Evolutionary conservation across 768 basidiomycete genomes (phyloP).

Genomic region (Lepiota subincarnata): DNA sequence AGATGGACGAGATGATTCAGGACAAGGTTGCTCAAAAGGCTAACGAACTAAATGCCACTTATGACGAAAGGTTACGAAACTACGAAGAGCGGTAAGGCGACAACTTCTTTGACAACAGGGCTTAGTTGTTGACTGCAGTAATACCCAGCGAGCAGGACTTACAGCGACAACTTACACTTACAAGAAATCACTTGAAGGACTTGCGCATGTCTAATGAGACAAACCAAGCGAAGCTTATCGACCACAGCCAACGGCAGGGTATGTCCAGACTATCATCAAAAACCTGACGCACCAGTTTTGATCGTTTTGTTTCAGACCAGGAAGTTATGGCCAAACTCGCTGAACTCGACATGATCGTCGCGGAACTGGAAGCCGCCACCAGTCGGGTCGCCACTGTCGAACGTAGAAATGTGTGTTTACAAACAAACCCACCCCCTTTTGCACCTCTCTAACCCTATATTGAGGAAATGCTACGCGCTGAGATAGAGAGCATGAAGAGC

Average conservation of each 20-base stretch:
- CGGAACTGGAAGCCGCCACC: slow-evolving; percentile 93
- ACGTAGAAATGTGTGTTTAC: slow-evolving; percentile 74
- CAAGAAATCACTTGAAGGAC: slow-evolving; percentile 86
- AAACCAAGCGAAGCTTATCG: slow-evolving; percentile 87
- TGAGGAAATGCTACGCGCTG: slow-evolving; percentile 91
- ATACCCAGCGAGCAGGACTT: slow-evolving; percentile 80
- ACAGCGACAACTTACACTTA: slow-evolving; percentile 84
- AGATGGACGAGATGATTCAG: slow-evolving; percentile 94
- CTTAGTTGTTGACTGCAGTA: neutral
- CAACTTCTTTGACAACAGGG: neutral
- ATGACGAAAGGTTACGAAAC: slow-evolving; percentile 93
- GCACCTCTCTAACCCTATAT: slow-evolving; percentile 2
- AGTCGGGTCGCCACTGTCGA: slow-evolving; percentile 90
- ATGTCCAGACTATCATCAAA: neutral
- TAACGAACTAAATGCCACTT: slow-evolving; percentile 94
- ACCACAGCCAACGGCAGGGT: slow-evolving; percentile 92
- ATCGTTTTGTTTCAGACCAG: slow-evolving; percentile 54
- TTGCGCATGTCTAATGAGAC: slow-evolving; percentile 88
- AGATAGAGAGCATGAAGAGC: slow-evolving; percentile 86
- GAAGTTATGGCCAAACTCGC: slow-evolving; percentile 87
- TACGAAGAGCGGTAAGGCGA: slow-evolving; percentile 84
- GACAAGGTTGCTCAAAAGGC: slow-evolving; percentile 91
- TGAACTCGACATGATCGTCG: slow-evolving; percentile 92
- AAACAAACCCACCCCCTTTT: neutral
- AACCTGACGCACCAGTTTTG: neutral